Base-by-base conservation (phyloP, 1,284 basidiomycete species). In the Butyriboletus appendiculatus region DNA sequence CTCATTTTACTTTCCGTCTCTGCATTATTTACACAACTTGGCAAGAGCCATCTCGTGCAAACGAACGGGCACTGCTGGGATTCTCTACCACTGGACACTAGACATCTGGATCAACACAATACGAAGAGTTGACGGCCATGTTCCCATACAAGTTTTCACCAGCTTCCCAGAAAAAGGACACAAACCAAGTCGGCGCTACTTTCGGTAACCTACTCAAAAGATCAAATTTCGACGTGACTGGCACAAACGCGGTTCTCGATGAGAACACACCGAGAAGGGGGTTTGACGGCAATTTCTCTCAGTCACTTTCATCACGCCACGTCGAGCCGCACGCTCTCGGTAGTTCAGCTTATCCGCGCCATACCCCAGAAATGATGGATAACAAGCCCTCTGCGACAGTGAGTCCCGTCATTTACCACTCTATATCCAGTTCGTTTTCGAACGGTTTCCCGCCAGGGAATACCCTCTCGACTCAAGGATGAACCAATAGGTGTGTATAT, bases 401-500 rank as follows among this genome's bases (percentile, higher is more conserved):
- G 32, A 39, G 58, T 35, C 6, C 12, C 16, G 7, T 40, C 28
- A 3, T 8, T 7, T 4, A 7, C 15, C 20, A 42, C 4, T 32
- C 11, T 12, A 2, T 28, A 15, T 35, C 18, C 4, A 2, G 2
- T 18, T 0, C 15, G 5, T 35, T 24, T n/a, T 10, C 45, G 22
- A 50, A 39, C n/a, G 2, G 3, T 35, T 39, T 38, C 9, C 2
- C 6, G 4, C 12, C 26, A 71, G 69, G 50, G 49, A 50, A 26
- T 42, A 24, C 34, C 56, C 10, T 53, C 48, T 49, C 46, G 39
- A 15, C 33, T 50, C 18, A 52, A 48, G 22, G 52, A 56, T 9
- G 58, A 59, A 7, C 43, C 53, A 43, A 44, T 41, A 33, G 67
- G 70, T 73, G 51, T 8, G 62, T 68, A 48, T 66, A 64, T 67